Conservation (phyloP, 192 early-diverging fungal genomes). For the Entophlyctis luteolus region DNA sequence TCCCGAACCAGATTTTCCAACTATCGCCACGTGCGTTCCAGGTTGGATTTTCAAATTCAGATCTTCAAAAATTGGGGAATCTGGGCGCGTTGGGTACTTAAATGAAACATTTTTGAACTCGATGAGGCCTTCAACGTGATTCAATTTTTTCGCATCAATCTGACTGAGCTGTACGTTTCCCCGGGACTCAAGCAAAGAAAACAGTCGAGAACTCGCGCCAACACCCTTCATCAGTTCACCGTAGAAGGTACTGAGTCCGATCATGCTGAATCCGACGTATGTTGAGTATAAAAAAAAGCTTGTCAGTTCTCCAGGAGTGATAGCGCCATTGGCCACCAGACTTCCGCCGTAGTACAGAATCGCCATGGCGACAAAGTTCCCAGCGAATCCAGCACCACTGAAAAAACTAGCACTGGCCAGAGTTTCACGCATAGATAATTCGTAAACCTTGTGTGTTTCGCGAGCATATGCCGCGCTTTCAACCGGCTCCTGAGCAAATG, state of each 20-base stretch:
- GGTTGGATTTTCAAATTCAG: slow-evolving; percentile 66
- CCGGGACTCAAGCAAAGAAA: slow-evolving; percentile 28
- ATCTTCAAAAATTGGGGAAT: slow-evolving; percentile 69
- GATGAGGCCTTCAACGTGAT: slow-evolving; percentile 21
- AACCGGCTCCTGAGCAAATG: slow-evolving; percentile 36
- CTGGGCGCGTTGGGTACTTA: slow-evolving; percentile 57
- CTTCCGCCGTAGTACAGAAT: slow-evolving; percentile 47
- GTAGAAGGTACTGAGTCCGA: slow-evolving; percentile 30
- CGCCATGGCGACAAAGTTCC: slow-evolving; percentile 36
- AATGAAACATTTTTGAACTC: slow-evolving; percentile 41
- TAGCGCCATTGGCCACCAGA: slow-evolving; percentile 26
- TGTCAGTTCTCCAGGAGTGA: slow-evolving; percentile 39
- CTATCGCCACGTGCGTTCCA: slow-evolving; percentile 76
- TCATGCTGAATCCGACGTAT: slow-evolving; percentile 30
- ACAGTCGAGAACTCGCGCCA: slow-evolving; percentile 32
- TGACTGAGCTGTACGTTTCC: slow-evolving; percentile 19
- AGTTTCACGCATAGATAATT: slow-evolving; percentile 28
- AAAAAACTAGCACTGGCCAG: slow-evolving; percentile 32
- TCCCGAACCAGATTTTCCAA: slow-evolving; percentile 73
- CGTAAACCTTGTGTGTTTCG: slow-evolving; percentile 26
- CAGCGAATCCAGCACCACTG: slow-evolving; percentile 32
- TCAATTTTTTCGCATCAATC: slow-evolving; percentile 17
- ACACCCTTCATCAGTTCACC: slow-evolving; percentile 42
- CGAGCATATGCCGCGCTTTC: slow-evolving; percentile 29
- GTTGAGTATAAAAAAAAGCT: slow-evolving; percentile 36